These are phyloP conservation scores for Beverwykella pulmonaria DNA, from an alignment of 495 filamentous ascomycete species.

Conservation along the genomic window DNA sequence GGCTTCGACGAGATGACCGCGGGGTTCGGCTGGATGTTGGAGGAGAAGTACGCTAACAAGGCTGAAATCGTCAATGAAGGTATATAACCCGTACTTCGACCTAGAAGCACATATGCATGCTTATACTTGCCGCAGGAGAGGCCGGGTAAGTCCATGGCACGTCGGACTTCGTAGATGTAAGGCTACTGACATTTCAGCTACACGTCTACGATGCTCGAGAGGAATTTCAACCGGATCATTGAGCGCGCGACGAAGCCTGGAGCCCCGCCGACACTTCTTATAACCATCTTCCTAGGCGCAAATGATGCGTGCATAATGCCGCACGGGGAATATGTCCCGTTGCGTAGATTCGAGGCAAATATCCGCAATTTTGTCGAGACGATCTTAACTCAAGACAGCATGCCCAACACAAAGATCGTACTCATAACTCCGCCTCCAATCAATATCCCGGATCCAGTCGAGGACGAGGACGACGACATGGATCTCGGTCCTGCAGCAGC, in stretches of 20 bases:
- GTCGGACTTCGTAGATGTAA: slow-evolving; percentile 16
- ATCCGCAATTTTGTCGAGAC: slow-evolving; percentile 39
- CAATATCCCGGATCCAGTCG: slow-evolving; percentile 27
- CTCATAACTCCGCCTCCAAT: slow-evolving; percentile 44
- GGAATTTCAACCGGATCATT: slow-evolving; percentile 33
- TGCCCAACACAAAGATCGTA: slow-evolving; percentile 38
- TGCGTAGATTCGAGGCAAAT: slow-evolving; percentile 37
- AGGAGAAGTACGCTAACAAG: slow-evolving; percentile 34
- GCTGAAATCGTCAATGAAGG: slow-evolving; percentile 36
- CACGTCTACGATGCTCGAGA: slow-evolving; percentile 28
- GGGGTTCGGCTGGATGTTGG: slow-evolving; percentile 34
- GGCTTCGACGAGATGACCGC: slow-evolving; percentile 30
- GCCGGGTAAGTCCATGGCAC: slow-evolving; percentile 30
- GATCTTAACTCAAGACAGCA: slow-evolving; percentile 29
- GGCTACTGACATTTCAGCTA: slow-evolving; percentile 22
- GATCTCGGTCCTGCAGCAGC: slow-evolving; percentile 11
- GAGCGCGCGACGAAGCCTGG: slow-evolving; percentile 3
- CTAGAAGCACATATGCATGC: background rate
- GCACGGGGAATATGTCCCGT: slow-evolving; percentile 33
- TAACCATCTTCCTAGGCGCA: slow-evolving; percentile 43
- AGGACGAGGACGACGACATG: slow-evolving; percentile 10
- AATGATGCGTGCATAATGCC: slow-evolving; percentile 40
- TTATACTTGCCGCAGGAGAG: slow-evolving; percentile 20
- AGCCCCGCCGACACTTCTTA: slow-evolving; percentile 34
- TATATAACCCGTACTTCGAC: slow-evolving; percentile 6